A percentile compares a stretch with the other conserved stretches of the same genome.
phyloP scores from a whole-genome alignment of 73 alveolate species.

The Symbiodinium pilosum region DNA sequence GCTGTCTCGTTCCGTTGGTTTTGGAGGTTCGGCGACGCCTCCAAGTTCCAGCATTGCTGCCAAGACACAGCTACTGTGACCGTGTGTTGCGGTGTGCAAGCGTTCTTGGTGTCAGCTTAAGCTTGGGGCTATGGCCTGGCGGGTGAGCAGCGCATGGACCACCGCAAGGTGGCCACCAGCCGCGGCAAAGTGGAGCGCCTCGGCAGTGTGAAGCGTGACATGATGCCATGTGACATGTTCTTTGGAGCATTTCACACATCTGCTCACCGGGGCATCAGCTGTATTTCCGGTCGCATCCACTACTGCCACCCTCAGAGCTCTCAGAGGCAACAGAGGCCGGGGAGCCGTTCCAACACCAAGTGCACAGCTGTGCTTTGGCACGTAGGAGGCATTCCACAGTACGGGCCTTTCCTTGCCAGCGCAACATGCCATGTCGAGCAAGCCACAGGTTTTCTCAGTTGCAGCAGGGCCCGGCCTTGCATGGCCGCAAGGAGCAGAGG shows the following conservation, averaged over 20 bases:
- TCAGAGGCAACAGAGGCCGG: neutral
- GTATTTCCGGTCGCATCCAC: slow-evolving; percentile 50
- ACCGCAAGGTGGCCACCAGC: slow-evolving; percentile 53
- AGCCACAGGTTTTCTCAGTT: neutral
- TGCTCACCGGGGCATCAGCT: neutral
- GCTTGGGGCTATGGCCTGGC: slow-evolving; percentile 34
- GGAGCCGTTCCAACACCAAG: neutral
- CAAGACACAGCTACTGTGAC: too few relatives aligned
- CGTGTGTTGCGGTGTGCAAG: too few relatives aligned
- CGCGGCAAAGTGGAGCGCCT: slow-evolving; percentile 59
- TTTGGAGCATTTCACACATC: too few relatives aligned
- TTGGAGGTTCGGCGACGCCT: slow-evolving; percentile 69
- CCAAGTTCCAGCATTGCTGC: neutral
- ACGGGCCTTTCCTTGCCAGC: slow-evolving; percentile 50
- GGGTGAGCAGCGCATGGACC: slow-evolving; percentile 48
- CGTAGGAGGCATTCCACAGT: slow-evolving; percentile 74
- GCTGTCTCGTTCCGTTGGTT: slow-evolving; percentile 80
- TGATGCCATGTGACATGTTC: neutral
- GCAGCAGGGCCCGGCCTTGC: slow-evolving; percentile 46
- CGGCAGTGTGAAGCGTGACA: neutral
- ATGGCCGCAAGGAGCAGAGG: slow-evolving; percentile 80
- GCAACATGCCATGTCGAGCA: neutral
- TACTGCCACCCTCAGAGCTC: slow-evolving; percentile 34
- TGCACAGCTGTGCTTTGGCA: slow-evolving; percentile 59
- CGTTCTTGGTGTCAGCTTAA: too few relatives aligned